These are phyloP conservation scores for Starmera pachycereana DNA, from an alignment of 805 yeast species.

Conservation along the genomic window DNA sequence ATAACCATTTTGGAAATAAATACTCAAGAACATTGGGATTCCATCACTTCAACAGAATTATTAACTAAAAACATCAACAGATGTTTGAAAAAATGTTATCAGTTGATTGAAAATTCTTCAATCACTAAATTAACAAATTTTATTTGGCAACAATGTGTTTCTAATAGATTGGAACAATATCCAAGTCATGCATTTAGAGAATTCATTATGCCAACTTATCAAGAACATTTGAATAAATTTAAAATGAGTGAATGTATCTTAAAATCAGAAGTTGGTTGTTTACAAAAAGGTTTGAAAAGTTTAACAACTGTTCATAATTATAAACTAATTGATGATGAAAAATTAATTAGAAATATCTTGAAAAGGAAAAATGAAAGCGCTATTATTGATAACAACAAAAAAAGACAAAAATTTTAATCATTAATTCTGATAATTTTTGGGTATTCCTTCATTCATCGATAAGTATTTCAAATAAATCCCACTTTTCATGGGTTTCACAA, in stretches of 20 bases:
- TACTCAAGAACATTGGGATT: conserved; percentile 11
- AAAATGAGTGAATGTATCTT: conserved; percentile 47
- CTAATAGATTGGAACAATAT: conserved; percentile 32
- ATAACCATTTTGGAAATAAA: conserved; percentile 24
- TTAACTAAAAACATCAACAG: conserved; percentile 31
- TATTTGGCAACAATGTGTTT: conserved; percentile 19
- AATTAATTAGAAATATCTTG: conserved; percentile 45
- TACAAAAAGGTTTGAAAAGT: conserved; percentile 27
- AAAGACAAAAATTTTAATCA: conserved; percentile 14
- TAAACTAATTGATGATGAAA: conserved; percentile 45
- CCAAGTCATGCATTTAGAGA: conserved; percentile 28
- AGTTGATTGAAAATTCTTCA: conserved; percentile 37
- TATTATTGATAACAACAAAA: conserved; percentile 16
- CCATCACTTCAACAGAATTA: conserved; percentile 4
- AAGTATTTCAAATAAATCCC: conserved; percentile 10
- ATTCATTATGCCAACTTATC: conserved; percentile 10
- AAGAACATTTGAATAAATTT: conserved; percentile 11
- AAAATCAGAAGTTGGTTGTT: conserved; percentile 42
- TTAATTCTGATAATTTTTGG: conserved; percentile 3
- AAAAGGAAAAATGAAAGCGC: conserved; percentile 34
- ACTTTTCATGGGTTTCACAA: conserved; percentile 3
- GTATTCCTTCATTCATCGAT: conserved; percentile 11
- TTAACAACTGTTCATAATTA: conserved; percentile 19
- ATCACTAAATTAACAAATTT: conserved; percentile 29
- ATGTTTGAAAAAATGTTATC: conserved; percentile 48